These are phyloP conservation scores for Bromus sterilis DNA, from an alignment of 176 grass and related monocot genomes.

Conservation along the genomic window DNA sequence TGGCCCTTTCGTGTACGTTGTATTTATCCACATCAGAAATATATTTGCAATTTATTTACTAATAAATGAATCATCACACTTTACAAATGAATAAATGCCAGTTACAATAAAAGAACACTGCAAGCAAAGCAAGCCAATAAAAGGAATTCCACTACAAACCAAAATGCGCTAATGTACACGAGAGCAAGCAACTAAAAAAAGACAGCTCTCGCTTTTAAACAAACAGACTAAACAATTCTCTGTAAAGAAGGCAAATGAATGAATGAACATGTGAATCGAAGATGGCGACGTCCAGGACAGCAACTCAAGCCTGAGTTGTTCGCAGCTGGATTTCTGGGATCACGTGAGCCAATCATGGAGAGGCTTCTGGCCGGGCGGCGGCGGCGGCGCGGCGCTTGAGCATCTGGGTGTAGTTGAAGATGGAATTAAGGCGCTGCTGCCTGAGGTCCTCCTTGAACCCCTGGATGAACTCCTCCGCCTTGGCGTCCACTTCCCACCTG, in stretches of 20 bases:
- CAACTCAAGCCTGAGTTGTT: background rate
- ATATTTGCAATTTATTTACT: too few species aligned
- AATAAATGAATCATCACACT: too few species aligned
- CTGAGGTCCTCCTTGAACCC: constrained; percentile 20
- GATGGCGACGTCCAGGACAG: background rate
- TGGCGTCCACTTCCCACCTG: constrained; percentile 34
- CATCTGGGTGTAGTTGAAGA: constrained; percentile 57
- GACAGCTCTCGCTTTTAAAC: background rate
- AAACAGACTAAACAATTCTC: background rate
- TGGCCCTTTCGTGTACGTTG: too few species aligned
- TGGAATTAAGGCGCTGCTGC: constrained; percentile 46
- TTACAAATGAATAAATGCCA: background rate
- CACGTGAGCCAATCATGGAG: background rate
- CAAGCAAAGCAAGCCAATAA: background rate
- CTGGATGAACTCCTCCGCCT: constrained; percentile 24
- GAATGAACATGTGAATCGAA: background rate
- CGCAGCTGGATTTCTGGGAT: background rate
- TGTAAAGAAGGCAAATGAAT: background rate
- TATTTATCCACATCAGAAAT: too few species aligned
- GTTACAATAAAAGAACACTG: background rate
- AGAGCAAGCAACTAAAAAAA: background rate
- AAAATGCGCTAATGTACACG: background rate
- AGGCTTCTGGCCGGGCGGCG: background rate
- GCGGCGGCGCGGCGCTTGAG: constrained; percentile 28
- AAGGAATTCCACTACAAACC: background rate